Evolutionary conservation across 345 rosid species (phyloP).

Genomic region (Dovyalis caffra): DNA sequence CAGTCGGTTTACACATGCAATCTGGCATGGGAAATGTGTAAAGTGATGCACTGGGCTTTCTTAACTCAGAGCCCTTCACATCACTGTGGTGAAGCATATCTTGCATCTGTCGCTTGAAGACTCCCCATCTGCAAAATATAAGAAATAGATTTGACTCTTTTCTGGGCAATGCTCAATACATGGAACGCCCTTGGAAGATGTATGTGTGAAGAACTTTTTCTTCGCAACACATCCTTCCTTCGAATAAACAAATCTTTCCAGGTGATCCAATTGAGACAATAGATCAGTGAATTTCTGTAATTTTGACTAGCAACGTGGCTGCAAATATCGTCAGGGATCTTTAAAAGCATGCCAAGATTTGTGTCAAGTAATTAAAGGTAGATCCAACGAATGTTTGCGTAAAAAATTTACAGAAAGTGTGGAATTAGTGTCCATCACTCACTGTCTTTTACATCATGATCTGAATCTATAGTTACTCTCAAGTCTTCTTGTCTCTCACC

Average conservation of each 20-base stretch:
- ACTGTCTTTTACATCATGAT: background rate
- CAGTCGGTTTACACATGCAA: slow-evolving; percentile 77
- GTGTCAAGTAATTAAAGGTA: too few species aligned
- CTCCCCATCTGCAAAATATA: slow-evolving; percentile 61
- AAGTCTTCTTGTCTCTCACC: background rate
- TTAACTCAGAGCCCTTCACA: slow-evolving; percentile 63
- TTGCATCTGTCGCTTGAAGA: slow-evolving; percentile 74
- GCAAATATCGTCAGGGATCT: too few species aligned
- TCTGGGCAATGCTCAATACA: background rate
- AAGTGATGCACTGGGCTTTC: slow-evolving; percentile 66
- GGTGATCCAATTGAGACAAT: background rate
- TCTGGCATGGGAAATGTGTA: slow-evolving; percentile 96
- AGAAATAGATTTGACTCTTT: too few species aligned
- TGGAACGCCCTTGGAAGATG: background rate
- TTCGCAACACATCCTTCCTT: background rate
- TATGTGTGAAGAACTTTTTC: background rate
- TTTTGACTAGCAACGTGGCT: too few species aligned
- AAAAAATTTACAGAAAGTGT: background rate
- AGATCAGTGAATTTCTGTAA: background rate
- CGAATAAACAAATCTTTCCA: background rate
- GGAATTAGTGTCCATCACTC: background rate
- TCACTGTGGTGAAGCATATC: slow-evolving; percentile 78
- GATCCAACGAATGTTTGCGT: too few species aligned
- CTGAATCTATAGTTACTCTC: background rate
- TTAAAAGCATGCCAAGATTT: too few species aligned